These are phyloP conservation scores for Davidsoniella virescens DNA, from an alignment of 2,329 filamentous ascomycete species.

Conservation along the genomic window DNA sequence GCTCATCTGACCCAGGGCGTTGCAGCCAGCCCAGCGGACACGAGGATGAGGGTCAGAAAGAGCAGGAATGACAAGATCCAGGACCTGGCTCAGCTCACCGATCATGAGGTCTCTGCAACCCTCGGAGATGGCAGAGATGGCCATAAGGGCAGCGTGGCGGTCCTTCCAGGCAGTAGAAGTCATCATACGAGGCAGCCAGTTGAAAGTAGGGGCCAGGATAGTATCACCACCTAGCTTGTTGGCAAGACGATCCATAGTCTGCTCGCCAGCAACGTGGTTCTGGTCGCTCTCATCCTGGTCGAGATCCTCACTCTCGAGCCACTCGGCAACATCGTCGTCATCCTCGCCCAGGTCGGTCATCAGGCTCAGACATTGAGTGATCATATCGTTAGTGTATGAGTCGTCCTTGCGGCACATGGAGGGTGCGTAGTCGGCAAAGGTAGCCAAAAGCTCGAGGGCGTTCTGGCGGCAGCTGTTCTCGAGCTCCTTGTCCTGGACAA, in stretches of 20 bases:
- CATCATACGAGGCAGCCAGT: slow-evolving; percentile 97
- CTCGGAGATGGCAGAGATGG: slow-evolving; percentile 95
- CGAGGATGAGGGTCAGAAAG: slow-evolving; percentile 80
- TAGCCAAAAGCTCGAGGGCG: slow-evolving; percentile 90
- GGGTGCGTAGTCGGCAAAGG: slow-evolving; percentile 87
- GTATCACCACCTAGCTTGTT: slow-evolving; percentile 93
- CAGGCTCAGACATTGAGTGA: slow-evolving; percentile 89
- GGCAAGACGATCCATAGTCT: slow-evolving; percentile 92
- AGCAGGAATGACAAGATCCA: slow-evolving; percentile 86
- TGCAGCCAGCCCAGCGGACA: slow-evolving; percentile 94
- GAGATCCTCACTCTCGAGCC: slow-evolving; percentile 85
- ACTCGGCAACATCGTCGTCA: slow-evolving; percentile 87
- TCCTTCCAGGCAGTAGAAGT: slow-evolving; percentile 88
- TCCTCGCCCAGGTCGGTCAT: slow-evolving; percentile 96
- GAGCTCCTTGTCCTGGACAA: slow-evolving; percentile 91
- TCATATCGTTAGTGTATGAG: slow-evolving; percentile 91
- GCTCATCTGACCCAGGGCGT: slow-evolving; percentile 98
- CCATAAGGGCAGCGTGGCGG: slow-evolving; percentile 92
- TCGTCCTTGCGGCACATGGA: slow-evolving; percentile 89
- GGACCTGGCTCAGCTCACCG: slow-evolving; percentile 79
- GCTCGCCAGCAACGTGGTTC: slow-evolving; percentile 94
- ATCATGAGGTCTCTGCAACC: slow-evolving; percentile 94
- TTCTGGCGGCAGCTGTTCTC: slow-evolving; percentile 84
- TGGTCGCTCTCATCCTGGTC: slow-evolving; percentile 92
- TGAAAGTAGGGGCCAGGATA: slow-evolving; percentile 86